phyloP scores from a whole-genome alignment of 2,329 filamentous ascomycete genomes.

The Talaromyces atroroseus region DNA sequence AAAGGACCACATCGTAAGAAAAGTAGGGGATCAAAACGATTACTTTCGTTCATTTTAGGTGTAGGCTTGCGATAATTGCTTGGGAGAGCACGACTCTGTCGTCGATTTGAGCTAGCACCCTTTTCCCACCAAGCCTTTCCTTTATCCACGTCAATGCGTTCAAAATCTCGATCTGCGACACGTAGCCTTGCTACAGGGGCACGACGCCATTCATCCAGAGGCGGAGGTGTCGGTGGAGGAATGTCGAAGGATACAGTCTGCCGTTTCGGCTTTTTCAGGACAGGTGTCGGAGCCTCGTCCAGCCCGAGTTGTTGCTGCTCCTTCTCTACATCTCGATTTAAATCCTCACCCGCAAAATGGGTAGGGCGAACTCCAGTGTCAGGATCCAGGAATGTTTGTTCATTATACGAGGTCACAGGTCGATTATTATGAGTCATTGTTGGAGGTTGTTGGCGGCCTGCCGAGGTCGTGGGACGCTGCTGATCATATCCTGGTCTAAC shows the following conservation, averaged over 20 bases:
- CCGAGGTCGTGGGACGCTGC: slow-evolving; percentile 3
- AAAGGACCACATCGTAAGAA: slow-evolving; percentile 88
- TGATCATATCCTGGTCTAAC: neutral
- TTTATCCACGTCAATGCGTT: slow-evolving; percentile 43
- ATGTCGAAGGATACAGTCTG: slow-evolving; percentile 44
- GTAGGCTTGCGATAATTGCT: slow-evolving; percentile 30
- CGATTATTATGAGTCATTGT: neutral
- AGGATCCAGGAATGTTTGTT: slow-evolving; percentile 4
- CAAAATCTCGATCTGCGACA: slow-evolving; percentile 56
- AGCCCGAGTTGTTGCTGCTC: slow-evolving; percentile 8
- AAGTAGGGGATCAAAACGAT: slow-evolving; percentile 74
- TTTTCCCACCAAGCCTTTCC: slow-evolving; percentile 74
- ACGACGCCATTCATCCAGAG: slow-evolving; percentile 61
- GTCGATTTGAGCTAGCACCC: slow-evolving; percentile 41
- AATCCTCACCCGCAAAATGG: slow-evolving; percentile 9
- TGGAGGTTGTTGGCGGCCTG: neutral
- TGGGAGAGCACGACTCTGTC: slow-evolving; percentile 42
- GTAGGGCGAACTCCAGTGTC: slow-evolving; percentile 9
- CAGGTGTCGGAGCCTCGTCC: slow-evolving; percentile 18
- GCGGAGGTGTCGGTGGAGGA: slow-evolving; percentile 42
- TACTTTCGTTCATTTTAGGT: slow-evolving; percentile 37
- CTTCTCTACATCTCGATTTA: slow-evolving; percentile 11
- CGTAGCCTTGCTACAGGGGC: slow-evolving; percentile 58
- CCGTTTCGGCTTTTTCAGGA: slow-evolving; percentile 27
- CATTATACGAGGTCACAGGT: slow-evolving; percentile 2